Evolutionary conservation across 495 filamentous ascomycete genomes (phyloP), one percentile per base, ranked within the genome.

Genomic region (Neurospora sp.): DNA sequence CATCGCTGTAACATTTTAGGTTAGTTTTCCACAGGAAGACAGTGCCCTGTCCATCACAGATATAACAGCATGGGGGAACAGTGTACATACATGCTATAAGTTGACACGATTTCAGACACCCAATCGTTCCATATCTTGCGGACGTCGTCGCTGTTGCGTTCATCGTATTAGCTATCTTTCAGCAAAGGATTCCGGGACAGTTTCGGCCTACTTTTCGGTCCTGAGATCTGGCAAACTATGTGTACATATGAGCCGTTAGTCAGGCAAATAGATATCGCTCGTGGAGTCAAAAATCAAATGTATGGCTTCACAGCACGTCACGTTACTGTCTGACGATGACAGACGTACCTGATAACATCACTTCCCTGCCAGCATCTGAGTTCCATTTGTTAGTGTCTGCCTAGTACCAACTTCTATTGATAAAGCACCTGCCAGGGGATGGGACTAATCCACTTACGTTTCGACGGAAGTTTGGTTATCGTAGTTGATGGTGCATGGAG

Each of bases 401-500:
- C 81, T 17, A 6, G 81, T 72, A 13, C 69, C 40, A 34, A 66
- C 9, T 31, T 3, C 31, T 66, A 71, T 77, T 69, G 39, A 77
- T 73, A 70, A 72, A 73, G 74, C 34, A 82, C 42, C 42, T 86
- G 79, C 36, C 5, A 66, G 28, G 3, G 11, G 2, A 43, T 21
- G 43, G 83, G 78, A 13, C 83, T 79, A 2, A 75, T 83, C 2
- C 15, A 45, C 83, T 38, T 70, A 78, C 76, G 48, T 48, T 70
- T 85, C 81, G 17, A 85, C 71, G 13, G 81, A 84, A 1, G 73
- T 82, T 73, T 85, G 85, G 77, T 92, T 84, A 72, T 81, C 83
- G 79, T 92, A 93, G 79, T 94, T 79, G 75, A 95, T 90, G 0
- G 78, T 73, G 76, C 93, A 96, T 76, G 83, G 86, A 3, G 85